A percentile compares a stretch with the other conserved stretches of the same genome.
phyloP scores from a whole-genome alignment of 1,139 yeast species.

The Saccharomyces hybrid region DNA sequence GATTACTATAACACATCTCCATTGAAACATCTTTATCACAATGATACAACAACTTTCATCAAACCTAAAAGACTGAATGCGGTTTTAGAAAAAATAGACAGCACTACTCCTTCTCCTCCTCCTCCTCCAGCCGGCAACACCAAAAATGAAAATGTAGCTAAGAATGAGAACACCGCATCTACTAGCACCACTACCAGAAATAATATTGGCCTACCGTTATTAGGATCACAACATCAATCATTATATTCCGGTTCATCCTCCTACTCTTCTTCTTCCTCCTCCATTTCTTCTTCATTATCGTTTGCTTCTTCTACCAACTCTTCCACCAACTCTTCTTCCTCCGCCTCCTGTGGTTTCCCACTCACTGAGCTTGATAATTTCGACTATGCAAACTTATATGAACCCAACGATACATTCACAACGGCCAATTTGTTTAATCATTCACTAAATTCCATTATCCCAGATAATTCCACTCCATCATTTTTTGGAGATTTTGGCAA shows the following conservation, averaged over 20 bases:
- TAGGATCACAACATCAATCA: conserved; percentile 4
- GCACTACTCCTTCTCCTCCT: not conserved
- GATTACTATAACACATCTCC: conserved; percentile 29
- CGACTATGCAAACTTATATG: conserved; percentile 5
- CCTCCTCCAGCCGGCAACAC: not conserved
- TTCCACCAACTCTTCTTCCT: conserved; percentile 4
- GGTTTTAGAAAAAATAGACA: conserved; percentile 9
- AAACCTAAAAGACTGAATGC: conserved; percentile 18
- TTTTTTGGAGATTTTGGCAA: not conserved
- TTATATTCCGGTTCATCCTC: not conserved
- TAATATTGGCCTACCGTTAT: not conserved
- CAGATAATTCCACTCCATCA: conserved; percentile 1
- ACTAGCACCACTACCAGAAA: not conserved
- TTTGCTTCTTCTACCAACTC: conserved; percentile 1
- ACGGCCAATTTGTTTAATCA: conserved; percentile 5
- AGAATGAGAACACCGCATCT: not conserved
- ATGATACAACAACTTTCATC: conserved; percentile 13
- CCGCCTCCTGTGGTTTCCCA: not conserved
- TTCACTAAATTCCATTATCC: conserved; percentile 1
- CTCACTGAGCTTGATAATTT: not conserved
- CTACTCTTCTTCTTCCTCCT: not conserved
- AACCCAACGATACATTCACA: conserved; percentile 5
- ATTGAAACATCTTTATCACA: conserved; percentile 24
- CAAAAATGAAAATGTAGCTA: not conserved
- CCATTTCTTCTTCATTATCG: conserved; percentile 1